A percentile compares a stretch with the other conserved stretches of the same genome.
Evolutionary conservation across 1,139 yeast genomes (phyloP).

Genomic region (Saccharomyces pastorianus): DNA sequence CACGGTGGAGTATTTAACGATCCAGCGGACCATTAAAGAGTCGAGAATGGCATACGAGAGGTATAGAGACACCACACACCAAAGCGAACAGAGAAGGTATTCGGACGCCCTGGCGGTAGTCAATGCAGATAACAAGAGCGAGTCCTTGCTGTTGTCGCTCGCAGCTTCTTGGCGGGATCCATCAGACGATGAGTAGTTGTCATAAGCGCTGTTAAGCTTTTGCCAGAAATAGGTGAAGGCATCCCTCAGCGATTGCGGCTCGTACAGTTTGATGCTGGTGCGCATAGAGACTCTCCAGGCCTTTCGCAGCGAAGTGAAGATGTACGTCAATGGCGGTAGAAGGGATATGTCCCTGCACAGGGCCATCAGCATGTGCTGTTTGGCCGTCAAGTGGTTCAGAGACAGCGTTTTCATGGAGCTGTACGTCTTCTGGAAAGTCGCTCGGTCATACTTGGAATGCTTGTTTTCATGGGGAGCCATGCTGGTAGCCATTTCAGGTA

Average conservation of each 20-base stretch:
- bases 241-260: slow-evolving; percentile 28
- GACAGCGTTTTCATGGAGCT: slow-evolving; percentile 26
- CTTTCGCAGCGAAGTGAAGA: slow-evolving; percentile 47
- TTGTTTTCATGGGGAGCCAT: background rate
- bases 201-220: slow-evolving; percentile 4
- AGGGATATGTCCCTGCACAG: slow-evolving; percentile 66
- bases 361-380: slow-evolving; percentile 69
- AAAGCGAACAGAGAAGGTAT: slow-evolving; percentile 60
- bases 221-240: slow-evolving; percentile 33
- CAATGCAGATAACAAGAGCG: slow-evolving; percentile 29
- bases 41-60: slow-evolving; percentile 78
- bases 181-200: slow-evolving; percentile 2
- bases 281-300: slow-evolving; percentile 31
- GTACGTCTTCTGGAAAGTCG: slow-evolving; percentile 14
- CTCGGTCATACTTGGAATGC: background rate
- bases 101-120: slow-evolving; percentile 60
- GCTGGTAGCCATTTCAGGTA: background rate
- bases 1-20: slow-evolving; percentile 76
- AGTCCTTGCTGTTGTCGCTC: slow-evolving; percentile 15
- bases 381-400: slow-evolving; percentile 46
- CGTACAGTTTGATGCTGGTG: slow-evolving; percentile 25
- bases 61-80: slow-evolving; percentile 84
- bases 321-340: slow-evolving; percentile 53
- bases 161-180: background rate
- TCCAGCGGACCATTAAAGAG: slow-evolving; percentile 89